These are phyloP conservation scores for Arthrobotrys pseudoclavata DNA, from an alignment of 2,329 filamentous ascomycete genomes.

Conservation along the genomic window DNA sequence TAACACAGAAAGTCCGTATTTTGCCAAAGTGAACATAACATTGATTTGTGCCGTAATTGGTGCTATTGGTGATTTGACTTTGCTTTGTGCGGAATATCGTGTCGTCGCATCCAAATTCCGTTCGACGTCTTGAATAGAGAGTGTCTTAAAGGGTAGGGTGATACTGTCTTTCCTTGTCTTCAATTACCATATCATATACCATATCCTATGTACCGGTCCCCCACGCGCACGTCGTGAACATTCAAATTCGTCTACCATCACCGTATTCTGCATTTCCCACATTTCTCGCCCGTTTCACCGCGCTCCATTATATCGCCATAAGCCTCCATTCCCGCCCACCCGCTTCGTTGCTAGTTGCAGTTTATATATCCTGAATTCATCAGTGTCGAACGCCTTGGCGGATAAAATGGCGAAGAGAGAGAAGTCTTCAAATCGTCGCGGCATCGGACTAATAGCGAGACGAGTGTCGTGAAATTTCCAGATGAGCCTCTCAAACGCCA, in stretches of 20 bases:
- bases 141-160: slow-evolving; percentile 43
- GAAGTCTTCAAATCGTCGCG: slow-evolving; percentile 17
- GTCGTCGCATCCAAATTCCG: slow-evolving; percentile 51
- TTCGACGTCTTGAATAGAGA: slow-evolving; percentile 42
- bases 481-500: slow-evolving; percentile 21
- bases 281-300: slow-evolving; percentile 53
- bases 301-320: slow-evolving; percentile 40
- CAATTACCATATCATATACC: slow-evolving; percentile 11
- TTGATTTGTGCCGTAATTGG: slow-evolving; percentile 61
- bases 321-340: slow-evolving; percentile 27
- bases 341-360: slow-evolving; percentile 41
- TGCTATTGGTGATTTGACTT: slow-evolving; percentile 61
- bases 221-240: slow-evolving; percentile 34
- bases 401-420: slow-evolving; percentile 26
- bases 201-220: slow-evolving; percentile 12
- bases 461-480: slow-evolving; percentile 58
- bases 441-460: slow-evolving; percentile 50
- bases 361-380: slow-evolving; percentile 59
- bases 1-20: slow-evolving; percentile 33
- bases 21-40: slow-evolving; percentile 61
- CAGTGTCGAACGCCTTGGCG: slow-evolving; percentile 39
- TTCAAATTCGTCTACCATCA: slow-evolving; percentile 31
- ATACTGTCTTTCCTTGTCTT: slow-evolving; percentile 41
- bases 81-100: slow-evolving; percentile 60
- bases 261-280: slow-evolving; percentile 34